Percentiles rank a stretch among this genome's conserved stretches.
Evolutionary conservation across 306 rosid genomes (phyloP).

Genomic region (Urtica urens): DNA sequence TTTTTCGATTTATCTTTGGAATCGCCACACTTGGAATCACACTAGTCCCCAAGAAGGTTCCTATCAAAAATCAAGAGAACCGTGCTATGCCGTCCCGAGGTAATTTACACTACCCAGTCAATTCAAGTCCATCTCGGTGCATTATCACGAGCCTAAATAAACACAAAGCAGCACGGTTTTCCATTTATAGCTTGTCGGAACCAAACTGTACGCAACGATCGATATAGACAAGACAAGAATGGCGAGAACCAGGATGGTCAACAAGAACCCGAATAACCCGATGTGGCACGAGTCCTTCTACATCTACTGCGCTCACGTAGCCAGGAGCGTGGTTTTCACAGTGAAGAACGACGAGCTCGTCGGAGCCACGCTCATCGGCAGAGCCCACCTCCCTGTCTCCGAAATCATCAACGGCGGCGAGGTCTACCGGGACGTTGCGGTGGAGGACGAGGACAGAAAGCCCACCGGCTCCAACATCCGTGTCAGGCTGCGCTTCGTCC

Average conservation of each 20-base stretch:
- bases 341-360: slow-evolving; percentile 51
- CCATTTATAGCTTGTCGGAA: slow-evolving; percentile 43
- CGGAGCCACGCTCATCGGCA: slow-evolving; percentile 74
- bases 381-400: slow-evolving; percentile 47
- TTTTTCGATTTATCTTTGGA: neutral
- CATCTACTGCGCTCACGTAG: slow-evolving; percentile 56
- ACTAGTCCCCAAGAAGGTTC: slow-evolving; percentile 31
- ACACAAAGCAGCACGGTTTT: neutral
- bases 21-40: slow-evolving; percentile 4
- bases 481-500: slow-evolving; percentile 30
- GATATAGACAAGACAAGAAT: slow-evolving; percentile 69
- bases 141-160: neutral
- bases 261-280: slow-evolving; percentile 27
- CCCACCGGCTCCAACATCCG: slow-evolving; percentile 39
- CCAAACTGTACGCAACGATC: slow-evolving; percentile 63
- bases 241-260: slow-evolving; percentile 36
- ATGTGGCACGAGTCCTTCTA: slow-evolving; percentile 47
- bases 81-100: slow-evolving; percentile 55
- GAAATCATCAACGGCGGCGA: slow-evolving; percentile 22
- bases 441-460: slow-evolving; percentile 45
- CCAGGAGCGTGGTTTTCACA: slow-evolving; percentile 49
- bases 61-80: slow-evolving; percentile 49
- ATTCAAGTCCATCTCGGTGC: neutral
- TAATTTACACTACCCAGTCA: slow-evolving; percentile 8
- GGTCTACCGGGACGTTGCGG: slow-evolving; percentile 31